Percentiles rank a stretch among this genome's conserved stretches.
Conservation (phyloP, 73 alveolate species). For the Diophrys appendiculata region DNA sequence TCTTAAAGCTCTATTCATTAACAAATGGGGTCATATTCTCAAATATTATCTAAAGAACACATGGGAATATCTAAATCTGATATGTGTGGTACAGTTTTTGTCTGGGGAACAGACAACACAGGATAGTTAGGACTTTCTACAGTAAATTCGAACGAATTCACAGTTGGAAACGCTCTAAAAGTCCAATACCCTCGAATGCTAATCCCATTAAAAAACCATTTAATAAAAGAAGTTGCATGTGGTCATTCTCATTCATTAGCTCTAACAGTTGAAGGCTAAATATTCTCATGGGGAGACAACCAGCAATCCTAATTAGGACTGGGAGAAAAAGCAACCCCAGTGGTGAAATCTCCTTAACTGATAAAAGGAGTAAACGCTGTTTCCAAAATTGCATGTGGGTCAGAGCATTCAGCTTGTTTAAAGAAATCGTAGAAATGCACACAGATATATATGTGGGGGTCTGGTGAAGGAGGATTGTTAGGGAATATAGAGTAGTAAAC, state of each 20-base stretch:
- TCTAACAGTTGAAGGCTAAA: conserved; percentile 72
- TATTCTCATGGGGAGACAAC: conserved; percentile 86
- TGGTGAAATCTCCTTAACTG: conserved; percentile 14
- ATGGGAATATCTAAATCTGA: conserved; percentile 57
- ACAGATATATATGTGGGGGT: conserved; percentile 84
- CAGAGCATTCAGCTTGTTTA: conserved; percentile 89
- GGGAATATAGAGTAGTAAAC: conserved; percentile 59
- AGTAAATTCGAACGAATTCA: conserved; percentile 12
- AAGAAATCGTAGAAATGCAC: conserved; percentile 64
- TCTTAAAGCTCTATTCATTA: background rate
- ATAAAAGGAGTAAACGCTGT: conserved; percentile 51
- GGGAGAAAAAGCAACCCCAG: conserved; percentile 67
- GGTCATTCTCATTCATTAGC: conserved; percentile 91
- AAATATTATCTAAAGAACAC: conserved; percentile 48
- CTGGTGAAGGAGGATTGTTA: conserved; percentile 64
- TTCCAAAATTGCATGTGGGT: conserved; percentile 86
- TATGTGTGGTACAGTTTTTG: conserved; percentile 52
- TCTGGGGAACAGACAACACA: conserved; percentile 69
- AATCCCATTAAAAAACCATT: conserved; percentile 77
- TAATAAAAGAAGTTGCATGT: conserved; percentile 81
- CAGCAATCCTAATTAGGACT: conserved; percentile 82
- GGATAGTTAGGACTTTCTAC: conserved; percentile 69
- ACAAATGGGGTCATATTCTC: conserved; percentile 45
- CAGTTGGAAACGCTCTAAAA: conserved; percentile 46
- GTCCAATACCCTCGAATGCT: conserved; percentile 82